Percentiles rank a stretch among this genome's conserved stretches.
Conservation (phyloP, 257 asterid species). For the Agastache rugosa region DNA sequence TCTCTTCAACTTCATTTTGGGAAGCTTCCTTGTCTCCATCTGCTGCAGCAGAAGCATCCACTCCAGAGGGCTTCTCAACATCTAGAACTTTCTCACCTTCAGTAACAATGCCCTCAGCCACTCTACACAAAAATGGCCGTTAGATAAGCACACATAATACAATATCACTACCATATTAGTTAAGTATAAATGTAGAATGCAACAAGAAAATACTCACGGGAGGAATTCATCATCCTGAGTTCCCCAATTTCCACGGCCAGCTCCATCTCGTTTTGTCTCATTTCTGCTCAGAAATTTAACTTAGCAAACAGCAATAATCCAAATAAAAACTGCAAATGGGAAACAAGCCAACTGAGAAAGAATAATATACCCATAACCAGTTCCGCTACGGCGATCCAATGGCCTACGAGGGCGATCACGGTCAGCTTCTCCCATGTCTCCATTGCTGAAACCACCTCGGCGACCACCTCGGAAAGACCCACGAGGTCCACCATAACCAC, state of each 20-base stretch:
- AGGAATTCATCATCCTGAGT: constrained; percentile 65
- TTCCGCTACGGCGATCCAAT: constrained; percentile 78
- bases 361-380: constrained; percentile 71
- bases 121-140: constrained; percentile 42
- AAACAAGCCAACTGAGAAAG: not conserved
- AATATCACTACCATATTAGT: not conserved
- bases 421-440: constrained; percentile 65
- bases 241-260: constrained; percentile 94
- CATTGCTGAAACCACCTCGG: constrained; percentile 73
- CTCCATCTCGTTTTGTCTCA: constrained; percentile 74
- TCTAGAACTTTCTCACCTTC: constrained; percentile 64
- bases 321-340: not conserved
- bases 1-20: constrained; percentile 60
- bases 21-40: constrained; percentile 62
- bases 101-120: constrained; percentile 53
- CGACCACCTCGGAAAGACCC: constrained; percentile 69
- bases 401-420: constrained; percentile 67
- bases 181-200: constrained; percentile 18
- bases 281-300: constrained; percentile 43
- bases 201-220: constrained; percentile 59
- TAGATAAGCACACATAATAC: constrained; percentile 12
- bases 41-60: constrained; percentile 55
- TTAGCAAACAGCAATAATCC: not conserved
- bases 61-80: constrained; percentile 56
- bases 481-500: constrained; percentile 74